Base-by-base conservation (phyloP, 768 basidiomycete species). In the Neoboletus brunneissimus region DNA sequence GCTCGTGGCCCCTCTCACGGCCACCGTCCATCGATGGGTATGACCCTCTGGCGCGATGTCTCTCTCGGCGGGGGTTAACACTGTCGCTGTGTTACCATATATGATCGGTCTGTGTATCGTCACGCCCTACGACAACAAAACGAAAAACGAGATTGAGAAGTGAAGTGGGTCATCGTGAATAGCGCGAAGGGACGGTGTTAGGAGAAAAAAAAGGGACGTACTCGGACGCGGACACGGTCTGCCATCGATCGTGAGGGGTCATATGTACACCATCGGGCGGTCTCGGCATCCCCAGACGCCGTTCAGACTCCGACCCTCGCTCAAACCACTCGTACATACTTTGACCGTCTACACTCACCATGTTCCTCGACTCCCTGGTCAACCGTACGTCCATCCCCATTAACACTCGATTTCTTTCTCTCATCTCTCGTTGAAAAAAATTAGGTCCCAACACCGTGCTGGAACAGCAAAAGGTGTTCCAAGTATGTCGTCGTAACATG, bases 1-100 rank as follows among this genome's bases (percentile, higher is more conserved):
- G 34, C 90, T 88, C 1, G 91, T 83, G 0, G 95, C 94, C 42
- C 91, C 91, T 25, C 97, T 85, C 25, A 99, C 83, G 27, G 94
- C 95, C 56, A 99, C 88, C 0, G 94, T 98, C 97, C 97, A 99
- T 58, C 84, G 83, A 71, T 98, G 96, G 3, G 96, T 98, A 64
- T 95, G 94, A 61, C 94, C 91, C 8, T 82, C 79, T 27, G 80
- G 73, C 16, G 76, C 66, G 16, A 70, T 58, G 59, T 84, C 82
- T 52, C 84, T 81, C 69, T 97, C 94, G 63, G 85, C 83, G 16
- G 81, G 75, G 0, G 84, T 87, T 58, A 99, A 72, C 53, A 93
- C 84, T 1, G 82, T 79, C 32, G 96, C 92, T 13, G 88, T 90
- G 71, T 98, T 98, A 47, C 97, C 97, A 75, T 98, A 98, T 57